Base-by-base conservation (phyloP, 306 rosid species). In the Corylus americana region DNA sequence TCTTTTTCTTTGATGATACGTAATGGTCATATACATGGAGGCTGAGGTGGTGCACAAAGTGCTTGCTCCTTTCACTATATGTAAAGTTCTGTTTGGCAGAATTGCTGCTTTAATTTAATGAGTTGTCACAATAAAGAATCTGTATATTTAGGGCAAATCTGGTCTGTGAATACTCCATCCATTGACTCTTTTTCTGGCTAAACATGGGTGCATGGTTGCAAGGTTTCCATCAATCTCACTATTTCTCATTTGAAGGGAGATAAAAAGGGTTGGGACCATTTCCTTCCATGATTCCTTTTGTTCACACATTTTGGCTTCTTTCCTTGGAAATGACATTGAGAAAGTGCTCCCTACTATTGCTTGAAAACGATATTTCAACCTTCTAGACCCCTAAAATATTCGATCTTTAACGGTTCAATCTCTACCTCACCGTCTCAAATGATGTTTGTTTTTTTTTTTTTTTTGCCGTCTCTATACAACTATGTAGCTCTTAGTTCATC, bases 171-270 rank as follows among this genome's bases (percentile, higher is more conserved):
- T 9, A 58, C 27, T 14, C 55, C 18, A 53, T 14, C 55, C 18
- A 53, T 4, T 18, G 5, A 27, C 11, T 31, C 7, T 8, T 2
- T 61, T 61, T 9, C 42, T 3, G 11, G 68, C 42, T 53, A 58
- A 22, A 20, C 64, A 1, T 2, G 25, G 45, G 44, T 29, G 8
- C 39, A 63, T 35, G n/a, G 39, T 12, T 35, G 42, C 47, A 31
- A 63, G 31, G 70, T 63, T 63, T 42, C 70, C 7, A 12, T 63
- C 70, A 63, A 63, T 63, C 69, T 5, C 70, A 12, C 42, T 63
- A 20, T 45, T 29, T 35, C 45, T 6, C 3, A 7, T 20, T 14
- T 7, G 37, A 12, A 1, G 13, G 29, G 70, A 63, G 18, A 63
- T 14, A 7, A 5, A 63, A 31, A 14, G 4, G 18, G 14, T 16